Evolutionary conservation across 768 basidiomycete species (phyloP).

Genomic region (Tephrocybe sp.): DNA sequence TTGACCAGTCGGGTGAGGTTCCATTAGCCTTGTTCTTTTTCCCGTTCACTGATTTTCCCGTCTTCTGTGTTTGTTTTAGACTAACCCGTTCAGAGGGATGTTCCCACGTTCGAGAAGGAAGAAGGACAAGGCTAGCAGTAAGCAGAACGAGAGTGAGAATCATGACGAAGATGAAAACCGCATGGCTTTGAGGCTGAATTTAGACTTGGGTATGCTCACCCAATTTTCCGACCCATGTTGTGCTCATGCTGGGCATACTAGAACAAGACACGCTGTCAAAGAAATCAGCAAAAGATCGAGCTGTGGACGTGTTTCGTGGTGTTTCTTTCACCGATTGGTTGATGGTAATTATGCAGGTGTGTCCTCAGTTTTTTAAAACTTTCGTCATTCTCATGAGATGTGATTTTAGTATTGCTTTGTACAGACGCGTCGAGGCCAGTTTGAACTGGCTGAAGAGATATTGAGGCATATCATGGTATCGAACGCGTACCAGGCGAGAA

Average conservation of each 20-base stretch:
- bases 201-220: conserved; percentile 74
- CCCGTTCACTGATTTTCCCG: too few relatives aligned
- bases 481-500: conserved; percentile 63
- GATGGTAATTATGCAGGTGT: conserved; percentile 78
- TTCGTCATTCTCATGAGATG: neutral
- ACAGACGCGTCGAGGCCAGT: conserved; percentile 59
- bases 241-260: conserved; percentile 22
- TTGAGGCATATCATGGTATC: conserved; percentile 73
- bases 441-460: conserved; percentile 68
- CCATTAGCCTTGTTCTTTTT: too few relatives aligned
- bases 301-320: conserved; percentile 73
- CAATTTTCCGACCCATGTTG: too few relatives aligned
- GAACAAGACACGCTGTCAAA: conserved; percentile 57
- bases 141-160: conserved; percentile 30
- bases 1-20: conserved; percentile 66
- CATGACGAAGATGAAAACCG: conserved; percentile 62
- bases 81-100: conserved; percentile 67
- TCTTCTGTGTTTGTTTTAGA: conserved; percentile 26
- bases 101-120: conserved; percentile 48
- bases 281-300: conserved; percentile 42
- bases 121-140: too few relatives aligned
- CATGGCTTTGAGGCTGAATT: conserved; percentile 74
- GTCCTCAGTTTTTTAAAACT: conserved; percentile 11
- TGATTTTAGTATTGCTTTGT: conserved; percentile 74
- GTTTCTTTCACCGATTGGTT: conserved; percentile 86